Conservation (phyloP, 164 flowering plant species). For the Chimonanthus praecox region DNA sequence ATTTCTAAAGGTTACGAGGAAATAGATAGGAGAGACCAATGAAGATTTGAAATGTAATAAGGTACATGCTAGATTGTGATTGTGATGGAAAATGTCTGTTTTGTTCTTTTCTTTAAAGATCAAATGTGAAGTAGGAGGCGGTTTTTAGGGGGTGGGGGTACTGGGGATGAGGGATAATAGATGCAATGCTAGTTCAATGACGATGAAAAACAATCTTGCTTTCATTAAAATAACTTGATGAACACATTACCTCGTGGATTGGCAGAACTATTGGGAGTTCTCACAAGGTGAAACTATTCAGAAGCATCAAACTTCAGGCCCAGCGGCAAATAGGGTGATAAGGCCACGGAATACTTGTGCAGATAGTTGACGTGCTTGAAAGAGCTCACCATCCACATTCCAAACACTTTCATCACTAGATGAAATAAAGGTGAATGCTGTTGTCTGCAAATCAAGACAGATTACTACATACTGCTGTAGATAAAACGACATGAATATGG, state of each 20-base stretch:
- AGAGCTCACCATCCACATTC: slow-evolving; percentile 94
- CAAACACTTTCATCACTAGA: slow-evolving; percentile 67
- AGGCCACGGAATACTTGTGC: slow-evolving; percentile 92
- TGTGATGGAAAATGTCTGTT: no score
- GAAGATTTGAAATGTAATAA: no score
- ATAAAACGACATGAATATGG: background rate
- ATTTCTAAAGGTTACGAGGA: no score
- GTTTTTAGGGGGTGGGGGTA: no score
- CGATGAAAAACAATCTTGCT: background rate
- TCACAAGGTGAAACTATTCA: background rate
- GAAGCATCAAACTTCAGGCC: slow-evolving; percentile 48
- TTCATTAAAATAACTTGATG: background rate
- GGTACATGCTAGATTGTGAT: no score
- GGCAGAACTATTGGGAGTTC: background rate
- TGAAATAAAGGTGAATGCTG: slow-evolving; percentile 81
- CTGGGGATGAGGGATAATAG: no score
- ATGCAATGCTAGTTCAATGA: no score
- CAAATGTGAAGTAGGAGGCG: no score
- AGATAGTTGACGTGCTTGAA: slow-evolving; percentile 84
- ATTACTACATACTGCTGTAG: background rate
- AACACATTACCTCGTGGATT: background rate
- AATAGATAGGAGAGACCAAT: no score
- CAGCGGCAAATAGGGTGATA: slow-evolving; percentile 72
- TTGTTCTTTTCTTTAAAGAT: no score
- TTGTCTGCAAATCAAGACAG: slow-evolving; percentile 42